Base-by-base conservation (phyloP, 1,139 yeast genomes). In the Yamadazyma membranifaciens region DNA sequence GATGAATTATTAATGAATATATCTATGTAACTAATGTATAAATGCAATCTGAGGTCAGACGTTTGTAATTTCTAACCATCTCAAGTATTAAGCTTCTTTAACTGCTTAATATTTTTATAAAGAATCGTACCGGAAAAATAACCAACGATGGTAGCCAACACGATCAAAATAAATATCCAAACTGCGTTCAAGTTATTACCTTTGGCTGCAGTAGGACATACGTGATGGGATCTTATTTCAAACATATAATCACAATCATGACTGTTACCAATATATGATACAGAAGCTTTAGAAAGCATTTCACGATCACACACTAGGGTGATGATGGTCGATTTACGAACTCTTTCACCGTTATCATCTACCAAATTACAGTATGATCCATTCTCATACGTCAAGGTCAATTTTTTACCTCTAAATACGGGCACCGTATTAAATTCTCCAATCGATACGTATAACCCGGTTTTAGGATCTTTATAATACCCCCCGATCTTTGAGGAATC, bases 171-270 rank as follows among this genome's bases (percentile, higher is more conserved):
- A 47, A 80, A 79, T 33, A 81, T 79, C 82, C 83, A 78, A 35
- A 79, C 68, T 4, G 79, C 78, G 2, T 81, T 82, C 47, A 73
- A 57, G 44, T 78, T 75, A 49, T 78, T 79, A 3, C 69, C 75
- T 62, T 73, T 56, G 43, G 83, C 80, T 9, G 87, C 82, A 0
- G 91, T 83, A 0, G 96, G 89, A 61, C 97, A 89, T 0, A 96
- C 96, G 59, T 84, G 87, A 38, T 87, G 82, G 4, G 96, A 86
- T 49, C 89, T 67, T 22, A 87, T 88, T 58, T 89, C 96, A 59
- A 89, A 89, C 55, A 84, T 78, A 61, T 85, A 89, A 30, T 85
- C 78, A 61, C 97, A 89, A 45, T 87, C 86, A 59, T 87, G 78
- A 31, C 78, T 59, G 12, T 80, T 79, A 1, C 95, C 94, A 27